Conservation (phyloP, 441 rosid genomes). For the Manihot esculenta region DNA sequence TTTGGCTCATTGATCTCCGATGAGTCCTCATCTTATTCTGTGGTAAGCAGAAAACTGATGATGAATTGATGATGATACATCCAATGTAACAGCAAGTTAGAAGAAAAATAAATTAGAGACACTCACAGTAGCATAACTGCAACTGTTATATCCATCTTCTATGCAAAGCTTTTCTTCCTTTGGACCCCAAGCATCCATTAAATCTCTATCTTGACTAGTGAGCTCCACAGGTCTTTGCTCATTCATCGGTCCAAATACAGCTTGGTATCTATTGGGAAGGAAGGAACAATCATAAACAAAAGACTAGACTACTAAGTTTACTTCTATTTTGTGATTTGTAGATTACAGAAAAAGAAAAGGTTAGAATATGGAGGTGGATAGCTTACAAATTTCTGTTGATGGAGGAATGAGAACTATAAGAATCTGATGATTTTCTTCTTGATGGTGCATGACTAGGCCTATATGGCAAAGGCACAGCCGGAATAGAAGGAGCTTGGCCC, state of each 20-base stretch:
- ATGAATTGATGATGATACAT: constrained; percentile 5
- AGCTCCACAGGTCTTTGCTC: constrained; percentile 32
- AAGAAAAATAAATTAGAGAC: constrained; percentile 5
- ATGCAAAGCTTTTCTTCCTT: constrained; percentile 22
- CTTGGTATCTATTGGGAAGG: constrained; percentile 33
- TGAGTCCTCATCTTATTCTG: constrained; percentile 32
- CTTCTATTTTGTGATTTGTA: too few species aligned
- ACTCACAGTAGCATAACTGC: constrained; percentile 43
- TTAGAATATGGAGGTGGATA: neutral
- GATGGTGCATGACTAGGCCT: constrained; percentile 30
- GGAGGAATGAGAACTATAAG: constrained; percentile 34
- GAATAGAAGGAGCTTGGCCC: constrained; percentile 41
- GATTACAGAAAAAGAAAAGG: too few species aligned
- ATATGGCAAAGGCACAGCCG: constrained; percentile 49
- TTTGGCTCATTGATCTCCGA: constrained; percentile 30
- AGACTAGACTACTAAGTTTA: neutral
- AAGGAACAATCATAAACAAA: constrained; percentile 14
- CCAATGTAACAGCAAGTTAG: constrained; percentile 4
- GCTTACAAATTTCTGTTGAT: constrained; percentile 47
- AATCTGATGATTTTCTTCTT: constrained; percentile 53
- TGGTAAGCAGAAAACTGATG: constrained; percentile 15
- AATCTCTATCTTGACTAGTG: constrained; percentile 23
- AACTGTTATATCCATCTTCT: constrained; percentile 29
- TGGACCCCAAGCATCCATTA: constrained; percentile 24
- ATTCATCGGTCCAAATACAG: constrained; percentile 42